These are phyloP conservation scores for Arthroderma sp. DNA, from an alignment of 2,329 filamentous ascomycete species.

Conservation along the genomic window DNA sequence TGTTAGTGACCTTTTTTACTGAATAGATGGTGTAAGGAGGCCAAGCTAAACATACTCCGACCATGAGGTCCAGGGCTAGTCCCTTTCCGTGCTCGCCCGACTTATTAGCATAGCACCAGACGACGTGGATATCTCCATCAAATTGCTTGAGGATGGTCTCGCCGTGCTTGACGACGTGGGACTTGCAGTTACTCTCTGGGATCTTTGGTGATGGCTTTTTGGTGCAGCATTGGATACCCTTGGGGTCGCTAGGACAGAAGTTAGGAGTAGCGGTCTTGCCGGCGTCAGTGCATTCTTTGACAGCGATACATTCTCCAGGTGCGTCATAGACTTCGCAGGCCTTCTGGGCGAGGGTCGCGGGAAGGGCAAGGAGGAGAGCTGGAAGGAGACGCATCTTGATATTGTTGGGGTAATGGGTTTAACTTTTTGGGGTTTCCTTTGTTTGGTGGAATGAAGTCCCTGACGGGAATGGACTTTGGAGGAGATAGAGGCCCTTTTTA, in stretches of 20 bases:
- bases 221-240: constrained; percentile 2
- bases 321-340: constrained; percentile 5
- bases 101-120: constrained; percentile 14
- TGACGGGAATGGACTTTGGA: no score
- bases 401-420: no score
- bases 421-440: no score
- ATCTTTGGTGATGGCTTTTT: constrained; percentile 1
- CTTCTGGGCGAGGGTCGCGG: constrained; percentile 2
- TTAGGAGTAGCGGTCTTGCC: neutral
- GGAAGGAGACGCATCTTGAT: constrained; percentile 3
- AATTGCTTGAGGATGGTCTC: constrained; percentile 13
- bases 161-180: constrained; percentile 14
- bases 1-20: neutral
- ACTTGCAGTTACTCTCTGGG: constrained; percentile 10
- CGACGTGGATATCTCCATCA: constrained; percentile 13
- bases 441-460: no score
- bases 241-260: neutral
- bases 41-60: constrained; percentile 12
- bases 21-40: neutral
- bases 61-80: constrained; percentile 2
- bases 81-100: constrained; percentile 18
- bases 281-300: neutral
- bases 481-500: no score
- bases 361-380: constrained; percentile 1
- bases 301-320: constrained; percentile 2